These are phyloP conservation scores for Graphium sp. DNA, from an alignment of 2,329 filamentous ascomycete species.

Conservation along the genomic window DNA sequence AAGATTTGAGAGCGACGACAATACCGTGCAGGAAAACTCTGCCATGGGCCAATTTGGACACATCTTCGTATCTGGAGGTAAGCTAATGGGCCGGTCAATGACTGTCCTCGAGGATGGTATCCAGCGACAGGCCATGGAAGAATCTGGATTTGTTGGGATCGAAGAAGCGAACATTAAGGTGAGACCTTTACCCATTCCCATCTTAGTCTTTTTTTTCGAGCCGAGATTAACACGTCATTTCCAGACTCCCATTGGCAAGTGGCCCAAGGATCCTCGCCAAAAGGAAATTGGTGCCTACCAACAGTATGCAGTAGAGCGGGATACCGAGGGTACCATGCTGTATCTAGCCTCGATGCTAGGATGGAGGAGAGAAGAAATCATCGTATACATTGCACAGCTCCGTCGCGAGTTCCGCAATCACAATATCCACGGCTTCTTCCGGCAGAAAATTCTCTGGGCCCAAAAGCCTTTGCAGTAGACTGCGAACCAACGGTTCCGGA, in stretches of 20 bases:
- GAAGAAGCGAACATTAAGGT: conserved; percentile 8
- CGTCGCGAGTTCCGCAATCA: conserved; percentile 10
- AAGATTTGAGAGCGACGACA: conserved; percentile 11
- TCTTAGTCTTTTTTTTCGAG: too few species aligned
- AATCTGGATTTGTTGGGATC: conserved; percentile 10
- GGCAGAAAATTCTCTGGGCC: conserved; percentile 10
- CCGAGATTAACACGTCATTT: not conserved
- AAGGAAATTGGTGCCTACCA: conserved; percentile 8
- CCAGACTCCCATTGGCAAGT: conserved; percentile 7
- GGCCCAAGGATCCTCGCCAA: conserved; percentile 9
- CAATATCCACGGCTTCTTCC: conserved; percentile 10
- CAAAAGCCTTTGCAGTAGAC: conserved; percentile 7
- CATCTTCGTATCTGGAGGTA: conserved; percentile 11
- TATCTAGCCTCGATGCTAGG: conserved; percentile 14
- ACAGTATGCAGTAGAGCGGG: conserved; percentile 13
- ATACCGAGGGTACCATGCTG: conserved; percentile 12
- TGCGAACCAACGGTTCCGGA: too few species aligned
- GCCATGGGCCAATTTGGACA: conserved; percentile 10
- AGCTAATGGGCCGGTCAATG: conserved; percentile 13
- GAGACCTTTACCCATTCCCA: not conserved
- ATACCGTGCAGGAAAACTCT: conserved; percentile 10
- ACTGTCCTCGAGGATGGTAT: conserved; percentile 8
- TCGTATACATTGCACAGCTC: conserved; percentile 14
- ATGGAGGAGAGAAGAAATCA: conserved; percentile 13
- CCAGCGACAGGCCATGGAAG: conserved; percentile 7